Evolutionary conservation across 164 flowering plant species (phyloP).

Genomic region (Dillenia suffruticosa): DNA sequence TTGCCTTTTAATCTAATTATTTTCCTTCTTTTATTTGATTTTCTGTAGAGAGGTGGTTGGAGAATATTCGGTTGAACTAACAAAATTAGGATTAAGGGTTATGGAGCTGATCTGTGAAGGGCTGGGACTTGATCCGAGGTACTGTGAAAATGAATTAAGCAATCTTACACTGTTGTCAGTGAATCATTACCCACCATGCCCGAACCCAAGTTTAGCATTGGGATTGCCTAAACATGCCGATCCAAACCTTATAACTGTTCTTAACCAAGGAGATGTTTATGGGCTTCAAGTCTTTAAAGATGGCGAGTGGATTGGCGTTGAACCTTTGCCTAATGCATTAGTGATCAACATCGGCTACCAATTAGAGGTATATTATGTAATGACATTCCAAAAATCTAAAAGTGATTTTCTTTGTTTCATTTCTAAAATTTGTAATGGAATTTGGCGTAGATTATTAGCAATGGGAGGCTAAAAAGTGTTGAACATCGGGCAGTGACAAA

Average conservation of each 20-base stretch:
- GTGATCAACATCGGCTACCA: conserved; percentile 21
- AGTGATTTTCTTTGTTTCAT: neutral
- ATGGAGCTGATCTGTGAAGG: conserved; percentile 37
- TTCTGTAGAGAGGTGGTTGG: conserved; percentile 26
- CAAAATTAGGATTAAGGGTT: conserved; percentile 22
- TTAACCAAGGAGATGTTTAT: conserved; percentile 26
- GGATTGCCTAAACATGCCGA: conserved; percentile 38
- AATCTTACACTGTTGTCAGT: conserved; percentile 13
- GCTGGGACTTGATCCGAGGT: conserved; percentile 29
- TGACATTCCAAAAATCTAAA: neutral
- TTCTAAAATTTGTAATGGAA: neutral
- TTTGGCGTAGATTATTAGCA: conserved; percentile 25
- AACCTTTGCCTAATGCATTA: conserved; percentile 24
- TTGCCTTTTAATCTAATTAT: neutral
- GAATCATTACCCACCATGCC: conserved; percentile 41
- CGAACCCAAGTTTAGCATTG: conserved; percentile 40
- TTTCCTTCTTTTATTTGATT: neutral
- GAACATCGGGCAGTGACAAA: conserved; percentile 39
- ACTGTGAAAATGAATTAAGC: conserved; percentile 17
- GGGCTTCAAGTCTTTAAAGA: conserved; percentile 41
- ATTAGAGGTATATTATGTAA: conserved; percentile 16
- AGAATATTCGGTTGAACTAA: conserved; percentile 20
- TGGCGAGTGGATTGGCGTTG: conserved; percentile 27
- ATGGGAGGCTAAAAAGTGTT: conserved; percentile 26
- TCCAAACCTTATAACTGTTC: conserved; percentile 31